A percentile compares a stretch with the other conserved stretches of the same genome.
Evolutionary conservation across 2,329 filamentous ascomycete genomes (phyloP).

Genomic region (Alternaria atra): DNA sequence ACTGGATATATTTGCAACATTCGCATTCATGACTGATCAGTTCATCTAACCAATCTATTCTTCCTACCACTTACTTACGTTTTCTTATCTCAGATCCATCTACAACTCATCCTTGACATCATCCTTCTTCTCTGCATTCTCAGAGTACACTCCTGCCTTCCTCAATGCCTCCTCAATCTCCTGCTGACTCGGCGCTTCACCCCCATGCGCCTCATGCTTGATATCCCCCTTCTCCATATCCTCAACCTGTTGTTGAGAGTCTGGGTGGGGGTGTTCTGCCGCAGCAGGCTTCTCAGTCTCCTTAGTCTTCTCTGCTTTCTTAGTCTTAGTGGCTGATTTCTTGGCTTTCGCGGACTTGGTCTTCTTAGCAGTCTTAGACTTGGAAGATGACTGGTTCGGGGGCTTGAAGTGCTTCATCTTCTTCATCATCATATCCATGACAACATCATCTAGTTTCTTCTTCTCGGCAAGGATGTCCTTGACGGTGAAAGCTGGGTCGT

Average conservation of each 20-base stretch:
- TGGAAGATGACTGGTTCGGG: slow-evolving; percentile 41
- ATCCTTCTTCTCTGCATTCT: slow-evolving; percentile 33
- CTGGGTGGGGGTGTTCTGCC: slow-evolving; percentile 38
- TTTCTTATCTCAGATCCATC: too few species aligned
- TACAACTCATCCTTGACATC: slow-evolving; percentile 22
- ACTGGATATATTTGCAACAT: background rate
- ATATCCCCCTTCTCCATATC: background rate
- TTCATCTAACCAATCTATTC: background rate
- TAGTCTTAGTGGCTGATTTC: slow-evolving; percentile 33
- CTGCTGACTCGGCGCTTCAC: slow-evolving; percentile 38
- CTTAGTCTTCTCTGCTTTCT: slow-evolving; percentile 23
- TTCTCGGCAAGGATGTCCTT: slow-evolving; percentile 73
- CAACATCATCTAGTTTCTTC: slow-evolving; percentile 74
- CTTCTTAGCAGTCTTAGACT: slow-evolving; percentile 33
- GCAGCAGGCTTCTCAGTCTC: slow-evolving; percentile 35
- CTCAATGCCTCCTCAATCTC: slow-evolving; percentile 42
- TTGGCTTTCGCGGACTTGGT: slow-evolving; percentile 25
- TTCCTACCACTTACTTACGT: too few species aligned
- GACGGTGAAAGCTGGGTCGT: slow-evolving; percentile 77
- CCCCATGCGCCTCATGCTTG: background rate
- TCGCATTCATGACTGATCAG: background rate
- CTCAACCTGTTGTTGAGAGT: slow-evolving; percentile 17
- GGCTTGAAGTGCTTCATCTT: slow-evolving; percentile 59
- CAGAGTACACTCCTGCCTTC: slow-evolving; percentile 44
- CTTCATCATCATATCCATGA: slow-evolving; percentile 72